Percentiles rank a stretch among this genome's conserved stretches.
phyloP scores from a whole-genome alignment of 2,329 filamentous ascomycete species.

The Exophiala bonariae region DNA sequence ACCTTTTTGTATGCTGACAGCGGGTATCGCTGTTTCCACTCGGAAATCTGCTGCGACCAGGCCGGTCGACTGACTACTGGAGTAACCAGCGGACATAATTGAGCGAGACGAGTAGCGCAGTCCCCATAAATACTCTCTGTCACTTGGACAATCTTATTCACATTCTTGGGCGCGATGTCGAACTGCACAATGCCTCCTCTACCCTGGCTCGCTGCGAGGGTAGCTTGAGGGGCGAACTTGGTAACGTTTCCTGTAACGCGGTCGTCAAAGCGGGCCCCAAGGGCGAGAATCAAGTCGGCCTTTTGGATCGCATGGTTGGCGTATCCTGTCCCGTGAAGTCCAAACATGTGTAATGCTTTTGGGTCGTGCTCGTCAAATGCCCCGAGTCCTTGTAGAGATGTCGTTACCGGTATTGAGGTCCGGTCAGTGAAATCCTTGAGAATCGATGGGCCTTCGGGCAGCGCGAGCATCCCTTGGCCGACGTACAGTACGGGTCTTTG shows the following conservation, averaged over 20 bases:
- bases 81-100: constrained; percentile 72
- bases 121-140: constrained; percentile 97
- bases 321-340: constrained; percentile 96
- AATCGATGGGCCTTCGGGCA: constrained; percentile 73
- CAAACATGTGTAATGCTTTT: constrained; percentile 96
- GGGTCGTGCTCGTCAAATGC: constrained; percentile 89
- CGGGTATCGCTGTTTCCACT: constrained; percentile 91
- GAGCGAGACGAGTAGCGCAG: constrained; percentile 75
- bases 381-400: constrained; percentile 90
- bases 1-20: constrained; percentile 78
- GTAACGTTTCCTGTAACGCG: constrained; percentile 79
- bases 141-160: constrained; percentile 98
- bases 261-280: constrained; percentile 93
- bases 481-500: constrained; percentile 97
- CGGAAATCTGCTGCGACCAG: constrained; percentile 87
- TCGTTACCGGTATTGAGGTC: constrained; percentile 88
- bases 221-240: constrained; percentile 88
- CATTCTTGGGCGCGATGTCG: constrained; percentile 99
- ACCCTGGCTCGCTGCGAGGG: constrained; percentile 76
- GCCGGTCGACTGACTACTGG: constrained; percentile 66
- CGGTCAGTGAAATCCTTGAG: constrained; percentile 88
- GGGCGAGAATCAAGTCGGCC: constrained; percentile 90
- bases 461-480: constrained; percentile 82
- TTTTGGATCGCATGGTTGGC: constrained; percentile 99
- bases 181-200: constrained; percentile 96